A percentile compares a stretch with the other conserved stretches of the same genome.
These are phyloP conservation scores for Phytophthora sojae DNA, from an alignment of 352 stramenopile genomes.

Conservation along the genomic window DNA sequence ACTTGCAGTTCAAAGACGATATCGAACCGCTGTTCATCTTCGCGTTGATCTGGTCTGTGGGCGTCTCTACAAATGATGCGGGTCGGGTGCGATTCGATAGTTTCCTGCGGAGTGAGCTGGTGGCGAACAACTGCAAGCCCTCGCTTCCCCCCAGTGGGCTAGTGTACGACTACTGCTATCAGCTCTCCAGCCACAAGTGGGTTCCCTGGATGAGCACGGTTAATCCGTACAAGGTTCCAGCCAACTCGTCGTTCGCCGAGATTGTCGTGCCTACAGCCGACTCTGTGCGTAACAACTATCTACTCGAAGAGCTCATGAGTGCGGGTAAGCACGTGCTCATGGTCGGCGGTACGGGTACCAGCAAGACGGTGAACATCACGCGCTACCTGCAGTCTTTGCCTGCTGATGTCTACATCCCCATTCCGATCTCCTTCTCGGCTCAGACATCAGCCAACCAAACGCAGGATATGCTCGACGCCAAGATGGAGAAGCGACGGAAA, in stretches of 20 bases:
- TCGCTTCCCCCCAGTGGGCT: conserved; percentile 66
- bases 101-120: conserved; percentile 89
- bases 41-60: conserved; percentile 93
- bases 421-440: conserved; percentile 93
- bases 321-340: conserved; percentile 94
- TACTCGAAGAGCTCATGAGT: conserved; percentile 89
- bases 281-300: conserved; percentile 93
- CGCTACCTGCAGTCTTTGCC: conserved; percentile 89
- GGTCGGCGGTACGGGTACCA: conserved; percentile 94
- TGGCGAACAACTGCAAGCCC: conserved; percentile 64
- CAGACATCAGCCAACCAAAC: conserved; percentile 94
- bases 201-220: conserved; percentile 95
- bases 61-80: conserved; percentile 90
- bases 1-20: conserved; percentile 76
- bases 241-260: conserved; percentile 85
- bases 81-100: conserved; percentile 90
- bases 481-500: conserved; percentile 94
- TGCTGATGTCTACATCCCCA: conserved; percentile 89
- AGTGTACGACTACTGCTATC: conserved; percentile 94
- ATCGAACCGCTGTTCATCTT: conserved; percentile 93
- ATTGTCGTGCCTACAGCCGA: conserved; percentile 95
- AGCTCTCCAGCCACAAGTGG: conserved; percentile 91
- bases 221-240: conserved; percentile 74
- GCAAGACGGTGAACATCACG: conserved; percentile 95
- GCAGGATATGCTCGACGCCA: conserved; percentile 92